Base-by-base conservation (phyloP, 2,329 filamentous ascomycete species). In the Aschersonia sp. region DNA sequence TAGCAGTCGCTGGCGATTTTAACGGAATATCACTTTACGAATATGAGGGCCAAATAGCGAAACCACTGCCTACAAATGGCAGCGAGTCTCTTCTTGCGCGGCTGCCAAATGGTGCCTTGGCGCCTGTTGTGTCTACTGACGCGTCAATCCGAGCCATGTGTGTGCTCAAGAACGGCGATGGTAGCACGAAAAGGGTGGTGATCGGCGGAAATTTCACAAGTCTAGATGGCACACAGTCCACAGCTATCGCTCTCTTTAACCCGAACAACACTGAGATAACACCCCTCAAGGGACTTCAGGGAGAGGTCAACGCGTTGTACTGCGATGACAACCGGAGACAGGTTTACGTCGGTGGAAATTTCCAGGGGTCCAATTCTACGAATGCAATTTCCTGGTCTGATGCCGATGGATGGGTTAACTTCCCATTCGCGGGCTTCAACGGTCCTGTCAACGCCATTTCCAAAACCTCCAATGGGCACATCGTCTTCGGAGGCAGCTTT, bases 171-270 rank as follows among this genome's bases (percentile, higher is more conserved):
- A 67, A 73, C 56, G 71, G 74, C 49, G 75, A 86, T 62, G 84
- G 84, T 53, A 74, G 72, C 5, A 66, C 83, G 48, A 71, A 76
- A n/a, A 83, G 84, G 41, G 77, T 97, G 31, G 76, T 97, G 44
- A 76, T 98, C 12, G 92, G 85, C 48, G 92, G 92, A 44, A 97
- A 97, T 68, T 98, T 98, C 62, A 97, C 92, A 32, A 94, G 87
- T 62, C 68, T 98, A 52, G 86, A 82, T 50, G 81, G 81, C 49
- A 74, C 83, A 48, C 69, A 85, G 58, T 87, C 88, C 2, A 80
- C 80, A 47, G 86, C 85, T 43, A 78, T 94, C 48, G 92, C 89
- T 30, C 63, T 94, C 44, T 88, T 89, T 66, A 79, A 95, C 61
- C 79, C 85, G 4, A 77, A 79, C 53, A 83, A 79, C 5, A 78